Base-by-base conservation (phyloP, 148 eudicot species). In the Nyssa sinensis region DNA sequence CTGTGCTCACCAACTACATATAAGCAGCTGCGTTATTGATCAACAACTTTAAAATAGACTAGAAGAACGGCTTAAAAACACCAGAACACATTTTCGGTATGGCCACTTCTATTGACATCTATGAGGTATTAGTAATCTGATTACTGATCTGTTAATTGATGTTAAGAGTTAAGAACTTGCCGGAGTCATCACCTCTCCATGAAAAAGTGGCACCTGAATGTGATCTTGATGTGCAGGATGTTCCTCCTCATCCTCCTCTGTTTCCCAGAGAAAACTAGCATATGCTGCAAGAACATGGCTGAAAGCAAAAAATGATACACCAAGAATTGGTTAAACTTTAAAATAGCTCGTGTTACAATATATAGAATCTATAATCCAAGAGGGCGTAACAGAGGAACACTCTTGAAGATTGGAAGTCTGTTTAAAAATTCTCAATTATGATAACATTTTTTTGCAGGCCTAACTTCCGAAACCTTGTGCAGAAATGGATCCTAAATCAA, bases 211-310 rank as follows among this genome's bases (percentile, higher is more conserved):
- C 67, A 87, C 93, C 91, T 82, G 80, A 49, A 27, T 65, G 47
- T 47, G 21, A 44, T 66, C 71, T 29, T 64, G 13, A 27, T 29
- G 28, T 27, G 62, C 63, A 66, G 60, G 49, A 7, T 60, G 64
- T 33, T 81, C 86, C 4, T 80, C 83, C 33, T 66, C 78, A 4
- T 66, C 77, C 21, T 82, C 91, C 34, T 77, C 94, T 27, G 78
- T 64, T 61, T 93, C 91, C 98, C 98, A 91, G 61, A 91, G 87
- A 80, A 93, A 91, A 79, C 86, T 83, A 53, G 97, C 97, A 84
- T 90, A 88, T 34, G 94, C 94, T 25, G 88, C 98, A 63, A 89
- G 86, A 66, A 93, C 87, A 79, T 85, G 66, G 70, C 98, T 93
- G 91, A 29, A 78, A 68, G 63, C 41, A 67, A 34, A 24, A 74